Base-by-base conservation (phyloP, 169 alveolate genomes). In the Plasmodium berghei region DNA sequence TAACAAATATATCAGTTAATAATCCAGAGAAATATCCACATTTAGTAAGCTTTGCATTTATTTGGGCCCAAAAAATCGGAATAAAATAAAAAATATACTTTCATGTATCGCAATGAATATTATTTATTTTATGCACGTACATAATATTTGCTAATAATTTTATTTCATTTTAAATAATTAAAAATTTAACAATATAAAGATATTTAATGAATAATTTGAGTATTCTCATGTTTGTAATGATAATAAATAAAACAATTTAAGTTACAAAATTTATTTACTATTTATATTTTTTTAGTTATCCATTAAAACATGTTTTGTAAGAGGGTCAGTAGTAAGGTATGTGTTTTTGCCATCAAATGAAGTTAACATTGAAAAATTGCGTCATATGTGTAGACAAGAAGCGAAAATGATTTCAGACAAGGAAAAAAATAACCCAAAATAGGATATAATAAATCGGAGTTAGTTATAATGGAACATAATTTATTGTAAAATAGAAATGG, bases 281-380 rank as follows among this genome's bases (percentile, higher is more conserved):
- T 4, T 34, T 34, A 34, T 34, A 34, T 34, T 34, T 34, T n/a
- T 52, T n/a, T 71, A 90, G 96, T 52, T 93, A 70, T 94, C 98
- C 4, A 93, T 97, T 18, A 95, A 96, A 89, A 97, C 96, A 87
- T 96, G 99, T 88, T 98, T 98, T 72, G 97, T 98, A 3, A 92
- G 99, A 66, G 99, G 99, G 58, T 96, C 98, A 14, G 98, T 96
- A 12, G 98, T 98, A 2, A 96, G 99, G 55, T 98, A 98, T 87
- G 95, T 98, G 26, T 98, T 96, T 86, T 86, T 98, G 45, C 97
- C 96, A 10, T 94, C 96, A 18, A 92, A 96, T 5, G 98, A 97
- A 59, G 95, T 98, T 58, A 97, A 97, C 90, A 85, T 95, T 12
- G 98, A 96, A 63, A 96, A 96, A 69, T 90, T 97, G 49, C 97